These are phyloP conservation scores for Bacidia rubella DNA, from an alignment of 495 filamentous ascomycete species.

Conservation along the genomic window DNA sequence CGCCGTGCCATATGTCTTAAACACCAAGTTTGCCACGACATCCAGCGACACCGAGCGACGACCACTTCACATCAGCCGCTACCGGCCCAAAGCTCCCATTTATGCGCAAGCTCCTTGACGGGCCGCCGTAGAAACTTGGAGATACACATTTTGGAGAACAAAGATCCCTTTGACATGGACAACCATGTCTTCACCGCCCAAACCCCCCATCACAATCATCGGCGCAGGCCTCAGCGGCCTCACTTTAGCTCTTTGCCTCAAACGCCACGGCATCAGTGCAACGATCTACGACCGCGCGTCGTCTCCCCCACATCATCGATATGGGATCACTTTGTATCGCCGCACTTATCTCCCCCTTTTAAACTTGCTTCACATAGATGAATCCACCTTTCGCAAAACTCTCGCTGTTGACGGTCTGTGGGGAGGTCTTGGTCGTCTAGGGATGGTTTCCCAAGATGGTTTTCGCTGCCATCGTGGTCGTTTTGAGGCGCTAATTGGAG, in stretches of 20 bases:
- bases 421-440: background rate
- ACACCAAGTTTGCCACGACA: no score
- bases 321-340: constrained; percentile 26
- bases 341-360: constrained; percentile 25
- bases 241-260: constrained; percentile 22
- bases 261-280: constrained; percentile 19
- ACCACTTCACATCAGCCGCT: no score
- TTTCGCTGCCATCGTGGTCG: constrained; percentile 23
- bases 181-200: constrained; percentile 2
- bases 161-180: background rate
- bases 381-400: constrained; percentile 16
- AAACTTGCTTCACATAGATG: constrained; percentile 21
- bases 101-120: no score
- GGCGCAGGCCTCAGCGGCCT: constrained; percentile 26
- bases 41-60: no score
- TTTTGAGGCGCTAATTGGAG: constrained; percentile 21
- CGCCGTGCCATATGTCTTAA: no score
- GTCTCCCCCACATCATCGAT: constrained; percentile 16
- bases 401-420: constrained; percentile 18
- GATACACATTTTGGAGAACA: no score
- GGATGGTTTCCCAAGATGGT: constrained; percentile 1
- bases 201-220: constrained; percentile 19
- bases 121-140: no score
- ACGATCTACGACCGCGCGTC: constrained; percentile 21
- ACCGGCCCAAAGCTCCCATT: no score